Conservation (phyloP, 225 moss, liverwort and hornwort genomes). For the Anthoceros angustus region DNA sequence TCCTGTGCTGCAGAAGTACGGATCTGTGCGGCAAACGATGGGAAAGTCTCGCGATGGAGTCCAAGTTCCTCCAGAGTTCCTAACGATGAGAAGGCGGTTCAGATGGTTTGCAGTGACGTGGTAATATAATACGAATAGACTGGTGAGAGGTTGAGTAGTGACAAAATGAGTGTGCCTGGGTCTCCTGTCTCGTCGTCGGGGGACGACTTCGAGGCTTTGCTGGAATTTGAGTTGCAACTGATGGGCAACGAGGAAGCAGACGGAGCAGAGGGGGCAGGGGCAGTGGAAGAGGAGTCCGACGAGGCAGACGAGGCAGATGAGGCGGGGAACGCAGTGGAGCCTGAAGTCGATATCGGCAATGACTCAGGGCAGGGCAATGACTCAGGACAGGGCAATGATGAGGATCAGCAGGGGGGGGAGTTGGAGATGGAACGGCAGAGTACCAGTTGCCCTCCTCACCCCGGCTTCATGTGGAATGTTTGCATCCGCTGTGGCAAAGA, state of each 20-base stretch:
- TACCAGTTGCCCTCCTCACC: conserved; percentile 79
- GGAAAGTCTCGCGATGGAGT: no score
- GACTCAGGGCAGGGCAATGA: conserved; percentile 13
- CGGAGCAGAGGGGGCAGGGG: conserved; percentile 6
- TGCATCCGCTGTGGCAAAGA: conserved; percentile 84
- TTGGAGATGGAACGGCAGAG: conserved; percentile 5
- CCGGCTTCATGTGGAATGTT: conserved; percentile 82
- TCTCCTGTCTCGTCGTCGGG: conserved; percentile 53
- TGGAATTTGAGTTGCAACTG: conserved; percentile 61
- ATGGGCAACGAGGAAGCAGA: background rate
- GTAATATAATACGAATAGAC: no score
- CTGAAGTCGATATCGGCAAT: conserved; percentile 8
- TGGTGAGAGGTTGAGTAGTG: no score
- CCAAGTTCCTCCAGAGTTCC: no score
- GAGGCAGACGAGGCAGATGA: conserved; percentile 9
- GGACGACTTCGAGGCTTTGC: conserved; percentile 82
- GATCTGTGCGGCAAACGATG: no score
- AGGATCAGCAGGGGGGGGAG: conserved; percentile 17
- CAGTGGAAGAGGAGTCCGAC: conserved; percentile 3
- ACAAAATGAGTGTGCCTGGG: conserved; percentile 36
- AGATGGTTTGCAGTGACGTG: no score
- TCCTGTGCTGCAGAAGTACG: no score
- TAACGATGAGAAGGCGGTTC: no score
- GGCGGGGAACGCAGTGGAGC: conserved; percentile 11
- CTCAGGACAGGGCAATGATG: conserved; percentile 24